Percentiles rank a stretch among this genome's conserved stretches.
Evolutionary conservation across 2,329 filamentous ascomycete species (phyloP).

Genomic region (Pseudovirgaria hyperparasitica): DNA sequence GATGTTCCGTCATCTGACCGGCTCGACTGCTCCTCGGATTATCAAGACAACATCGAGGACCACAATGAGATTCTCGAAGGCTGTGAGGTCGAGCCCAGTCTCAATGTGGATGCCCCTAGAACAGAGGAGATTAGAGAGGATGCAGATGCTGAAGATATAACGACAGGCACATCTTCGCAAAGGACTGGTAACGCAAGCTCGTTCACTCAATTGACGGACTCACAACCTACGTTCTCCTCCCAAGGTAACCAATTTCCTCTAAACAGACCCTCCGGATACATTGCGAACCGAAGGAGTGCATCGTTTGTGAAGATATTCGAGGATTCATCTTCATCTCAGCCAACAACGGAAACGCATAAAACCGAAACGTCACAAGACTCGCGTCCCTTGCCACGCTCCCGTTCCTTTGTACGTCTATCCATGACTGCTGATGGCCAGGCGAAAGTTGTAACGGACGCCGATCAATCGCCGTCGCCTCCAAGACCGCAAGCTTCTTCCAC

Average conservation of each 20-base stretch:
- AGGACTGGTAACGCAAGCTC: slow-evolving; percentile 9
- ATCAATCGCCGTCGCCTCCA: slow-evolving; percentile 56
- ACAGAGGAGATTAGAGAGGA: slow-evolving; percentile 1
- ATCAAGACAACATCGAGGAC: slow-evolving; percentile 17
- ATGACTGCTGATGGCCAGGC: slow-evolving; percentile 84
- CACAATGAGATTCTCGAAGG: slow-evolving; percentile 12
- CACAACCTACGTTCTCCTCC: slow-evolving; percentile 17
- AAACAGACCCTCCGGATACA: slow-evolving; percentile 28
- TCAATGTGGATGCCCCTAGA: slow-evolving; percentile 3
- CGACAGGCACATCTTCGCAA: slow-evolving; percentile 8
- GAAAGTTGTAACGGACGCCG: slow-evolving; percentile 60
- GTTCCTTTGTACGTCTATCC: slow-evolving; percentile 58
- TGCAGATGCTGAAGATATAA: slow-evolving; percentile 2
- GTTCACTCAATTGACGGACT: slow-evolving; percentile 15
- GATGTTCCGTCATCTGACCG: slow-evolving; percentile 14
- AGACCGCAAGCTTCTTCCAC: slow-evolving; percentile 37
- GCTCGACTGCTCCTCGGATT: slow-evolving; percentile 4
- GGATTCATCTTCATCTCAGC: slow-evolving; percentile 9
- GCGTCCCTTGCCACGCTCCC: slow-evolving; percentile 23
- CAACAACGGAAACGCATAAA: slow-evolving; percentile 33
- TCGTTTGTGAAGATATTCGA: slow-evolving; percentile 24
- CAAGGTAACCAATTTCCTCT: slow-evolving; percentile 18
- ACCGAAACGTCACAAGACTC: slow-evolving; percentile 39
- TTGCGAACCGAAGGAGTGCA: slow-evolving; percentile 33
- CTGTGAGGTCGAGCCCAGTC: neutral